Evolutionary conservation across 106 monocot genomes (phyloP).

Genomic region (Platanthera zijinensis): DNA sequence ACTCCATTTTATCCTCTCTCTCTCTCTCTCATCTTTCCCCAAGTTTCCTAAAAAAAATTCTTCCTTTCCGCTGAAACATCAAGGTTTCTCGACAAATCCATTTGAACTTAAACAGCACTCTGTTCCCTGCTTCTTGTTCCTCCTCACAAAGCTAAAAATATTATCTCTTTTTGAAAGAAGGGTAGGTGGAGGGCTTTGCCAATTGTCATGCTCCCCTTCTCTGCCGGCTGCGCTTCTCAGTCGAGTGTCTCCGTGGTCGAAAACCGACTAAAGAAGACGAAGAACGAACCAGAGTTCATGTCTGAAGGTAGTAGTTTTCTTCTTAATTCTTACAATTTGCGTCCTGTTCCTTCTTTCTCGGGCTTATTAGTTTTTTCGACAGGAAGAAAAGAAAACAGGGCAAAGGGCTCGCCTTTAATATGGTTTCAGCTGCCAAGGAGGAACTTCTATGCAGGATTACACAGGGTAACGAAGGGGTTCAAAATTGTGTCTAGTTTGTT

Average conservation of each 20-base stretch:
- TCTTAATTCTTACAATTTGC: neutral
- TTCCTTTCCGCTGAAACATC: constrained; percentile 14
- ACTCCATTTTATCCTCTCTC: constrained; percentile 19
- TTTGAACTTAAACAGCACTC: neutral
- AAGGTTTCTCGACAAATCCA: constrained; percentile 36
- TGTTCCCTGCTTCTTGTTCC: constrained; percentile 1
- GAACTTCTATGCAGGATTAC: constrained; percentile 21
- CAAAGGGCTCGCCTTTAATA: constrained; percentile 13
- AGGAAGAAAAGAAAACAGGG: neutral
- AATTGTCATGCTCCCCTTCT: constrained; percentile 48
- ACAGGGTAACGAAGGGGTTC: constrained; percentile 48
- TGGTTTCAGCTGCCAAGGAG: constrained; percentile 16
- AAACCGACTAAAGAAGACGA: constrained; percentile 25
- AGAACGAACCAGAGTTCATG: constrained; percentile 11
- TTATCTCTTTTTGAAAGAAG: constrained; percentile 14
- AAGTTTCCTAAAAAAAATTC: constrained; percentile 9
- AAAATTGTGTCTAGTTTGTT: constrained; percentile 56
- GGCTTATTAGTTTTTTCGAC: neutral
- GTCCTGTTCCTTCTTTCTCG: neutral
- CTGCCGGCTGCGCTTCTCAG: constrained; percentile 56
- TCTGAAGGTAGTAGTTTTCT: constrained; percentile 10
- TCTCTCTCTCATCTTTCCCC: constrained; percentile 12
- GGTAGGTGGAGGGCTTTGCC: constrained; percentile 45
- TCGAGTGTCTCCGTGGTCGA: constrained; percentile 53
- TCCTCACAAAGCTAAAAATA: neutral